A percentile compares a stretch with the other conserved stretches of the same genome.
Evolutionary conservation across 805 yeast species (phyloP).

Genomic region (Ogataea haglerorum): DNA sequence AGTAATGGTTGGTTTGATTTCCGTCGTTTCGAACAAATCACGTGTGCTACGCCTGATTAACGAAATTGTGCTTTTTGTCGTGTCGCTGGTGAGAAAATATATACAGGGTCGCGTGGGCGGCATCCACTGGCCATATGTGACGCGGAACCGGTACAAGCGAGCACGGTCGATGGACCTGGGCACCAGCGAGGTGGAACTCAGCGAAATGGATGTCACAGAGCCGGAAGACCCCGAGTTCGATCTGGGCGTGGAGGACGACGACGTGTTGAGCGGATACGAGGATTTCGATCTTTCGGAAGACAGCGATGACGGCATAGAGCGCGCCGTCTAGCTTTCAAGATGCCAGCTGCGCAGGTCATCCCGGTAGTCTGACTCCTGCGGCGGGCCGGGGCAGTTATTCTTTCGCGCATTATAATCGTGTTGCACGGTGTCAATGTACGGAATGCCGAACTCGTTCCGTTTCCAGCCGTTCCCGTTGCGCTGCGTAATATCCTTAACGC

Average conservation of each 20-base stretch:
- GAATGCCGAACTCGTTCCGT: constrained; percentile 42
- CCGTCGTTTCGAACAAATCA: constrained; percentile 20
- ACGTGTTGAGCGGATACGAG: constrained; percentile 21
- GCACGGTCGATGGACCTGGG: constrained; percentile 24
- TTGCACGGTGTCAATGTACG: constrained; percentile 36
- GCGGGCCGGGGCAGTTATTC: constrained; percentile 16
- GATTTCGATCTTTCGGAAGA: constrained; percentile 27
- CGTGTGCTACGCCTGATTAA: constrained; percentile 16
- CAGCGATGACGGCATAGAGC: constrained; percentile 33
- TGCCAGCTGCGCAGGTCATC: constrained; percentile 43
- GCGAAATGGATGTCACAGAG: constrained; percentile 10
- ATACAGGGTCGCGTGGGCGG: constrained; percentile 4
- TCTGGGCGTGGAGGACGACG: constrained; percentile 18
- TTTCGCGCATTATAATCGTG: constrained; percentile 13
- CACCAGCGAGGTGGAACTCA: constrained; percentile 13
- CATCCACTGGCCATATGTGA: constrained; percentile 25
- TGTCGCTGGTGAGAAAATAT: constrained; percentile 9
- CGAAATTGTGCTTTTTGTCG: constrained; percentile 18
- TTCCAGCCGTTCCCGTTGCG: constrained; percentile 68
- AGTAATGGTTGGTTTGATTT: constrained; percentile 2
- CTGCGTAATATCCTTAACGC: constrained; percentile 70
- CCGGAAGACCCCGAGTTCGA: constrained; percentile 6
- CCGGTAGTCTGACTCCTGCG: constrained; percentile 32
- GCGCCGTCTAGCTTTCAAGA: constrained; percentile 19
- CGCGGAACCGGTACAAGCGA: constrained; percentile 23